Evolutionary conservation across 176 grass and related monocot species (phyloP).

Genomic region (Alopecurus myosuroides): DNA sequence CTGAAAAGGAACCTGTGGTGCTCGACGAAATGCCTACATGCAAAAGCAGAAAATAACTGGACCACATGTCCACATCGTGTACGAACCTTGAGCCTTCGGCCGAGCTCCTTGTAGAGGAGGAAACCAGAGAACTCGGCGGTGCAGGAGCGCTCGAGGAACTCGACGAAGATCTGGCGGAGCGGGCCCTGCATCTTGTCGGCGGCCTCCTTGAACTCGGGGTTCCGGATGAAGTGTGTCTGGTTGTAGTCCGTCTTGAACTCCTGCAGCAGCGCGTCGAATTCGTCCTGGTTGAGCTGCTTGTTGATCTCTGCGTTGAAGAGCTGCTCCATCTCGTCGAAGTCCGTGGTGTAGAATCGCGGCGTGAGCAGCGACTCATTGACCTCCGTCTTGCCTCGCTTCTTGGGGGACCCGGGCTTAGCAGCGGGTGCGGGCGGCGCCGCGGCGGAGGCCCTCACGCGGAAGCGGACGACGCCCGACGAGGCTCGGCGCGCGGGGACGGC

Average conservation of each 20-base stretch:
- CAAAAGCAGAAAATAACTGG: not conserved
- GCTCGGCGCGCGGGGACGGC: not conserved
- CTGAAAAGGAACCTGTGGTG: slow-evolving; percentile 32
- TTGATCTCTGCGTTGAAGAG: slow-evolving; percentile 94
- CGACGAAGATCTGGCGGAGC: slow-evolving; percentile 84
- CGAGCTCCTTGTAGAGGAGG: slow-evolving; percentile 98
- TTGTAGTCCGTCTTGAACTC: slow-evolving; percentile 99
- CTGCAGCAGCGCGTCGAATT: slow-evolving; percentile 88
- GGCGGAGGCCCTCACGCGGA: slow-evolving; percentile 34
- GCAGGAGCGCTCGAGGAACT: slow-evolving; percentile 97
- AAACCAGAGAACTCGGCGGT: slow-evolving; percentile 94
- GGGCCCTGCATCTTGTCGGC: slow-evolving; percentile 90
- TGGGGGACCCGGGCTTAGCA: slow-evolving; percentile 25
- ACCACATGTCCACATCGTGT: not conserved
- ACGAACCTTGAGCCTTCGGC: slow-evolving; percentile 81
- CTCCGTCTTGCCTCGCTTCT: slow-evolving; percentile 63
- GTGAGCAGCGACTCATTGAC: slow-evolving; percentile 85
- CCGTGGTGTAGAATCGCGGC: slow-evolving; percentile 89
- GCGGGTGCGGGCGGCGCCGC: slow-evolving; percentile 16
- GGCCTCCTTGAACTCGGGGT: slow-evolving; percentile 85
- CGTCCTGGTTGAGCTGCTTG: slow-evolving; percentile 86
- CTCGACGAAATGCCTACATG: slow-evolving; percentile 5
- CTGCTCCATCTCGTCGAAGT: slow-evolving; percentile 98
- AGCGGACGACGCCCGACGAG: not conserved
- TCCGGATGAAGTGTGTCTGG: slow-evolving; percentile 97